Evolutionary conservation across 73 alveolate genomes (phyloP), one percentile per base, ranked within the genome.

Genomic region (Stentor roeselii): DNA sequence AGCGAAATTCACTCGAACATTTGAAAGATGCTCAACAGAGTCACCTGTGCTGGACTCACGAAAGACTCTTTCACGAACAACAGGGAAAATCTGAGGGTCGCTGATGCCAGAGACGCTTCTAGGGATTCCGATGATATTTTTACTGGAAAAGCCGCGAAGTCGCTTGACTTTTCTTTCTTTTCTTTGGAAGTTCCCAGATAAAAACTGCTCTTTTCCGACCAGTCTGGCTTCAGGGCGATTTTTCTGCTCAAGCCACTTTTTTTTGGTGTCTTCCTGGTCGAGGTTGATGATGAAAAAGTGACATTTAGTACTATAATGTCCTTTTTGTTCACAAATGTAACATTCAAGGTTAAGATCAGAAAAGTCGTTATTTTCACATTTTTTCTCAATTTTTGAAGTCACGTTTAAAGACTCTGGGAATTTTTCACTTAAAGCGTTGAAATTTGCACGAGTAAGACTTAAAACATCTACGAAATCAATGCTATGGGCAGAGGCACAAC

Each of bases 401-500:
- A 27, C 34, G 27, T 67, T 27, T n/a, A 27, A 27, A 67, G 80
- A 36, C 41, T 67, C 80, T 1, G 80, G 80, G 42, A 67, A 67
- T 2, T 67, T 67, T 67, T 0, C 80, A 1, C 21, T 36, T 27
- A 67, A 32, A 21, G n/a, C 27, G 50, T 30, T 67, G 27, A 67
- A 21, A 67, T 30, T 30, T 21, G 21, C 2, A 21, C 85, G 61
- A 3, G 58, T 39, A 1, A 84, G 40, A 30, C 61, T 84, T 31
- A 58, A 58, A 11, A 86, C 90, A 31, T 86, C 85, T 1, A 67
- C 92, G 86, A 89, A 89, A 83, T 90, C 91, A n/a, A 77, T 67
- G 3, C 91, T 75, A 38, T 76, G 38, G 3, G 83, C 92, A 15
- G 95, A 85, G 0, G 95, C 92, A 39, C 83, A 67, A 42, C 95